A percentile compares a stretch with the other conserved stretches of the same genome.
Evolutionary conservation across 2,329 filamentous ascomycete species (phyloP).

Genomic region (Pleomassaria siparia): DNA sequence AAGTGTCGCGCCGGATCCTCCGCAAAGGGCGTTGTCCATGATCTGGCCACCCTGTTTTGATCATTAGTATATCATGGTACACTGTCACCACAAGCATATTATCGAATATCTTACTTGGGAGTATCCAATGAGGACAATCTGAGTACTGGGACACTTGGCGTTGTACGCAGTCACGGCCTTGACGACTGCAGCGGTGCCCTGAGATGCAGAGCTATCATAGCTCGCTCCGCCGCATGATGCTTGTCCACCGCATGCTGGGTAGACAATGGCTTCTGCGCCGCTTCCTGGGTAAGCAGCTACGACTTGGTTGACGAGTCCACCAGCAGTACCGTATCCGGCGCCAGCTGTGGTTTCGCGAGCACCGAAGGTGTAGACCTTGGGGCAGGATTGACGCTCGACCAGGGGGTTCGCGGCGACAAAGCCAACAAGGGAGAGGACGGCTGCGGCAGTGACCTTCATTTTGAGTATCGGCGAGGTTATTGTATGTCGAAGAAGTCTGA

Average conservation of each 20-base stretch:
- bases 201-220: conserved; percentile 61
- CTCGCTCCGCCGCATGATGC: conserved; percentile 58
- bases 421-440: conserved; percentile 30
- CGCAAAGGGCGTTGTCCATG: conserved; percentile 63
- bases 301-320: conserved; percentile 45
- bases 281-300: conserved; percentile 44
- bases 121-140: conserved; percentile 64
- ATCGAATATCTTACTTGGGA: conserved; percentile 52
- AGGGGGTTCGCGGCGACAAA: conserved; percentile 39
- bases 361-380: conserved; percentile 48
- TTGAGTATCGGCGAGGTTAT: conserved; percentile 5
- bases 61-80: conserved; percentile 16
- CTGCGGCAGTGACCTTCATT: conserved; percentile 38
- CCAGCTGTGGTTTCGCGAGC: conserved; percentile 47
- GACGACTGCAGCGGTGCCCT: conserved; percentile 61
- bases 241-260: conserved; percentile 64
- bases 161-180: conserved; percentile 62
- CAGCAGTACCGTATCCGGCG: conserved; percentile 45
- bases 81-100: neutral
- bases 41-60: conserved; percentile 62
- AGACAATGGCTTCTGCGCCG: conserved; percentile 46
- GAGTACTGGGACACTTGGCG: conserved; percentile 56
- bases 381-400: conserved; percentile 41
- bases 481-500: conserved; percentile 4
- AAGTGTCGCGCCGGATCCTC: conserved; percentile 53